Percentiles rank a stretch among this genome's conserved stretches.
These are phyloP conservation scores for Tardiomyces depauwii DNA, from an alignment of 1,139 yeast species.

Conservation along the genomic window DNA sequence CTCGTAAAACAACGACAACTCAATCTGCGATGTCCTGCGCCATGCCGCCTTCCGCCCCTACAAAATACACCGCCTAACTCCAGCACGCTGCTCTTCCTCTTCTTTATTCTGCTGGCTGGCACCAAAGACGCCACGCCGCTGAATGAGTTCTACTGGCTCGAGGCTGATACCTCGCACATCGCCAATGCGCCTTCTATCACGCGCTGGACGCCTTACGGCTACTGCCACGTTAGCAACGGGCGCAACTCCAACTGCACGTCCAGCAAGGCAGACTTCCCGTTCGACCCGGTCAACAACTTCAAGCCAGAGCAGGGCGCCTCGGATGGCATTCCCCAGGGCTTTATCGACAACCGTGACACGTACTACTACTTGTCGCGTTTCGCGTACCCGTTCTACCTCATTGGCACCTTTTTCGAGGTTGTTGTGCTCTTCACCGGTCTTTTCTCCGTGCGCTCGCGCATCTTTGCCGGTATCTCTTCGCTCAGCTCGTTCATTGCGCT, in stretches of 20 bases:
- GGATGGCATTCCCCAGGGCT: constrained; percentile 36
- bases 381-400: constrained; percentile 56
- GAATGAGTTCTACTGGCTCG: constrained; percentile 54
- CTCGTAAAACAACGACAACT: too few relatives aligned
- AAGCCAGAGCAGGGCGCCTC: constrained; percentile 17
- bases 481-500: constrained; percentile 33
- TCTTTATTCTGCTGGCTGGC: constrained; percentile 58
- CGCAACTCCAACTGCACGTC: constrained; percentile 37
- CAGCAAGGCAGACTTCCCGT: constrained; percentile 48
- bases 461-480: constrained; percentile 21
- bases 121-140: constrained; percentile 33
- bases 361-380: constrained; percentile 56
- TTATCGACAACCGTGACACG: constrained; percentile 34
- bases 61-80: neutral
- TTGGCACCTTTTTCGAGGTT: constrained; percentile 47
- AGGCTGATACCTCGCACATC: constrained; percentile 54
- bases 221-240: constrained; percentile 39
- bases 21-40: too few relatives aligned
- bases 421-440: constrained; percentile 35
- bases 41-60: too few relatives aligned
- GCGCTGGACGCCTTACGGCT: constrained; percentile 65
- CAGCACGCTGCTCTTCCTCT: constrained; percentile 42
- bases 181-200: constrained; percentile 30
- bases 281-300: constrained; percentile 53
- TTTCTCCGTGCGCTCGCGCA: constrained; percentile 22